A percentile compares a stretch with the other conserved stretches of the same genome.
These are phyloP conservation scores for Chlorella sorokiniana DNA, from an alignment of 139 green algal genomes.

Conservation along the genomic window DNA sequence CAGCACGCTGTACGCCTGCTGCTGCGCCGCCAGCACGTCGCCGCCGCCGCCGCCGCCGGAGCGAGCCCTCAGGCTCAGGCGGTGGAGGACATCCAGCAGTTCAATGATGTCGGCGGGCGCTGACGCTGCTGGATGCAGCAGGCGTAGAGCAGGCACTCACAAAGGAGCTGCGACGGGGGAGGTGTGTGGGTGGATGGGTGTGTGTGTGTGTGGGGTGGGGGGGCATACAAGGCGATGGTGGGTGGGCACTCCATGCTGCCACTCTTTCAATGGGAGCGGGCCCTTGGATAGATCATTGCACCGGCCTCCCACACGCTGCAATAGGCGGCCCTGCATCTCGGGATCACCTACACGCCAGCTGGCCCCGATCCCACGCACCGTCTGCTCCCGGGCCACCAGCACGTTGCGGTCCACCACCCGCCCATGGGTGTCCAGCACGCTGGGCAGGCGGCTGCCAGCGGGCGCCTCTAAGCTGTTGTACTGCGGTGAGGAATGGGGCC, in stretches of 20 bases:
- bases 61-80: conserved; percentile 26
- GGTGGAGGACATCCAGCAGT: conserved; percentile 58
- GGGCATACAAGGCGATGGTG: neutral
- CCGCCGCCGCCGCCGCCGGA: neutral
- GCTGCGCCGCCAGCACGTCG: conserved; percentile 34
- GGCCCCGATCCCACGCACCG: conserved; percentile 22
- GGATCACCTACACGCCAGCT: no score
- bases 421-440: conserved; percentile 42
- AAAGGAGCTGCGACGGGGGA: conserved; percentile 9
- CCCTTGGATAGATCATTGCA: no score
- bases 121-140: conserved; percentile 52
- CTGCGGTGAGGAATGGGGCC: conserved; percentile 18
- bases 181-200: neutral
- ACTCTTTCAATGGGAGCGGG: no score
- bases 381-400: conserved; percentile 57
- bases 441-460: conserved; percentile 29
- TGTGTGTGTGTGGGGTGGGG: neutral
- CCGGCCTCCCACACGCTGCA: no score
- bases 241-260: no score
- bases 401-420: conserved; percentile 34
- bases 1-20: conserved; percentile 51
- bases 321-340: neutral
- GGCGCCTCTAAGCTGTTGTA: conserved; percentile 38
- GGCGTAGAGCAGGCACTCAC: conserved; percentile 69
- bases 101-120: conserved; percentile 45